Base-by-base conservation (phyloP, 2,329 filamentous ascomycete genomes). In the Malbranchea cinnamomea region DNA sequence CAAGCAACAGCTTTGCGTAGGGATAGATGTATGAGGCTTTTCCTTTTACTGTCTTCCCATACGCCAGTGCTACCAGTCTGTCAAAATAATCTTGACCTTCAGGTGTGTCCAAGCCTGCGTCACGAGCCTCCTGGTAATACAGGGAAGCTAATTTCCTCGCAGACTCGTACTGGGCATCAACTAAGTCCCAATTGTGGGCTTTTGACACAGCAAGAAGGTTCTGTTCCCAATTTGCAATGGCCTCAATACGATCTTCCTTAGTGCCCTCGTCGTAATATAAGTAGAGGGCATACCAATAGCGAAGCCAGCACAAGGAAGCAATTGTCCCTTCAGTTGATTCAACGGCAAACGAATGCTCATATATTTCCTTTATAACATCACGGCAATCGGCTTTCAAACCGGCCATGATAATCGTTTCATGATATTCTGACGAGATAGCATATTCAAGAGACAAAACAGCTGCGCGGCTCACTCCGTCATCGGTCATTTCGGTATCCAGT, bases 141-240 rank as follows among this genome's bases (percentile, higher is more conserved):
- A 35, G 20, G 8, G 31, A 29, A 3, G 34, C 37, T 11, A 39
- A 24, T 16, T 37, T 34, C 23, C 20, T 23, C 12, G 26, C 15
- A 6, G 37, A 31, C 14, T 22, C 14, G 11, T 30, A 26, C 3
- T 26, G 33, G n/a, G 24, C 11, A 12, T 32, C 32, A 11, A 24
- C 16, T 17, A 26, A 9, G 5, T 2, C 23, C 17, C 7, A 2
- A 16, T 34, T n/a, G 4, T 30, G 28, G n/a, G 30, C 26, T 15
- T 27, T 30, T 20, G 25, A 20, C 10, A 25, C 26, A 4, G 26
- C 19, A 13, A 23, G 27, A 12, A 34, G 25, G 26, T 37, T 37
- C 15, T 37, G 31, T 11, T 36, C 37, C 37, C 34, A 37, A 9
- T 37, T 15, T 10, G 23, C 9, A 17, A 39, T 19, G 4, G 34